A percentile compares a stretch with the other conserved stretches of the same genome.
phyloP scores from a whole-genome alignment of 73 alveolate genomes.

The Tetrahymena thermophila region DNA sequence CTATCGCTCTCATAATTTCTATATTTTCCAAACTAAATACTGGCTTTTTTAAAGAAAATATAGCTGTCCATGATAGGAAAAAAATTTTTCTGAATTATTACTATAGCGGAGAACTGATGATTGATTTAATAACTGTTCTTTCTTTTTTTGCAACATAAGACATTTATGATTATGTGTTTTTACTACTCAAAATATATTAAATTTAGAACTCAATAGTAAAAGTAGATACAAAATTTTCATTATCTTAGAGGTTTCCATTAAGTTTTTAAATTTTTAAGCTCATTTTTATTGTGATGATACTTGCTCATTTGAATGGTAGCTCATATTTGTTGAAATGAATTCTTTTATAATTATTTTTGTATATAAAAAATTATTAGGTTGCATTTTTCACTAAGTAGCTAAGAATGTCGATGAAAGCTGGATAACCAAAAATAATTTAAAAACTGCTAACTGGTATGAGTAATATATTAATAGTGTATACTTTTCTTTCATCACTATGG shows the following conservation, averaged over 20 bases:
- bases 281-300: background rate
- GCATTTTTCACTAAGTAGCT: background rate
- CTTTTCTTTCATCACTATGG: conserved; percentile 27
- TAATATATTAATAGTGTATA: conserved; percentile 15
- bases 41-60: background rate
- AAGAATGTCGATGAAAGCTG: background rate
- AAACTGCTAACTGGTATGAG: conserved; percentile 5
- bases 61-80: background rate
- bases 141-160: background rate
- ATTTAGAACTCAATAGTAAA: background rate
- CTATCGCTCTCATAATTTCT: background rate
- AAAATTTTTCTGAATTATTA: background rate
- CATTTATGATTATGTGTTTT: background rate
- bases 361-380: background rate
- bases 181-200: background rate
- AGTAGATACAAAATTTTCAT: background rate
- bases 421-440: conserved; percentile 4
- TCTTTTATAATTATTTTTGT: too few species aligned
- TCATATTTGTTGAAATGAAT: too few species aligned
- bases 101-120: background rate
- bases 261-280: background rate
- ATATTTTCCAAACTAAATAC: background rate
- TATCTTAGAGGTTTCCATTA: background rate
- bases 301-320: background rate
- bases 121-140: background rate